phyloP scores from a whole-genome alignment of 169 alveolate species.

The Plasmodium ovale region DNA sequence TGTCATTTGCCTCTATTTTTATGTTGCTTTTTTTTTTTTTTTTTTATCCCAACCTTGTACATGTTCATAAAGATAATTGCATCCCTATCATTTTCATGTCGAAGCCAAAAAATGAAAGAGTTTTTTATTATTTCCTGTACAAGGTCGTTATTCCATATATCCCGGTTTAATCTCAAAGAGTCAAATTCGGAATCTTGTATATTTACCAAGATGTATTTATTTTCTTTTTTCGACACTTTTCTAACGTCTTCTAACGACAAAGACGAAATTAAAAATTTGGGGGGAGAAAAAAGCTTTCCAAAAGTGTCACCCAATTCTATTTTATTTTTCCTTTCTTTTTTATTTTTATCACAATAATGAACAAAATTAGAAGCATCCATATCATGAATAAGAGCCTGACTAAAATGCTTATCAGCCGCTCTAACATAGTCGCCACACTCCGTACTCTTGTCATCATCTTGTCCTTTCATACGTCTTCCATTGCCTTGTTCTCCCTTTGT shows the following conservation, averaged over 20 bases:
- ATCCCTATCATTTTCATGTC: conserved; percentile 57
- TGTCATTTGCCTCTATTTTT: neutral
- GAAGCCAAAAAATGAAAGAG: conserved; percentile 56
- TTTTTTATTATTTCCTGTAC: conserved; percentile 55
- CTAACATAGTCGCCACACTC: conserved; percentile 31
- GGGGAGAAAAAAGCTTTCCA: conserved; percentile 62
- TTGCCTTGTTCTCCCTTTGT: neutral
- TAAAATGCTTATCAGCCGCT: conserved; percentile 65
- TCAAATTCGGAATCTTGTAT: conserved; percentile 66
- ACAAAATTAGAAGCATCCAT: conserved; percentile 54
- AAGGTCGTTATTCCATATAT: conserved; percentile 64
- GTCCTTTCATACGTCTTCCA: neutral
- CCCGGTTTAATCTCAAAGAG: conserved; percentile 45
- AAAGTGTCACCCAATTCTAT: conserved; percentile 49
- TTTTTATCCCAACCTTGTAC: conserved; percentile 28
- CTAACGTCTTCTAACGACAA: conserved; percentile 60
- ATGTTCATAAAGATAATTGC: conserved; percentile 47
- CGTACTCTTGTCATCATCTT: neutral
- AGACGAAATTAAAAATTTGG: conserved; percentile 19
- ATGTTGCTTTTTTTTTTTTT: neutral
- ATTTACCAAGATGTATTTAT: conserved; percentile 41
- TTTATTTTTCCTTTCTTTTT: conserved; percentile 17
- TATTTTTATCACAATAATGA: conserved; percentile 8
- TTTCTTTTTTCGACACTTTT: conserved; percentile 40
- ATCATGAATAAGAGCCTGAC: conserved; percentile 66